Conservation (phyloP, 768 basidiomycete genomes). For the Lentinus brumalis region DNA sequence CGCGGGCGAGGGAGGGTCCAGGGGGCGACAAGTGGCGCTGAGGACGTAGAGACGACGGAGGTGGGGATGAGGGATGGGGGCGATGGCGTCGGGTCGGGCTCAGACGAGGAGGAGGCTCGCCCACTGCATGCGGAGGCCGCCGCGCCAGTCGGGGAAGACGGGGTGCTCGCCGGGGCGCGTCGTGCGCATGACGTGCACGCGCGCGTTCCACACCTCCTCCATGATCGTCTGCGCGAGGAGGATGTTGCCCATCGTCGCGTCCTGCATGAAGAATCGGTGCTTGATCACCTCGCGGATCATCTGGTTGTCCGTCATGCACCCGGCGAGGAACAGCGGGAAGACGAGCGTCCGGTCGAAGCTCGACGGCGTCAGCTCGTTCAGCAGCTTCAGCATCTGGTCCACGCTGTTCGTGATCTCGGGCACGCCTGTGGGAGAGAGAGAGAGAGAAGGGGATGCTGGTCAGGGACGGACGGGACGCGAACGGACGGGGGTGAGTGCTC, state of each 20-base stretch:
- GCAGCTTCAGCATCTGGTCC: conserved; percentile 51
- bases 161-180: conserved; percentile 13
- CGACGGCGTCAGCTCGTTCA: conserved; percentile 57
- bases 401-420: conserved; percentile 68
- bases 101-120: conserved; percentile 24
- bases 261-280: conserved; percentile 24
- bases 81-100: neutral
- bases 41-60: too few relatives aligned
- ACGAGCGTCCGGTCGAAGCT: conserved; percentile 66
- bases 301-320: conserved; percentile 69
- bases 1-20: neutral
- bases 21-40: neutral
- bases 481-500: conserved; percentile 16
- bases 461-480: neutral
- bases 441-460: conserved; percentile 6
- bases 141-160: conserved; percentile 30
- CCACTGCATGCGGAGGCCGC: conserved; percentile 26
- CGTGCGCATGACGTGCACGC: conserved; percentile 5
- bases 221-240: conserved; percentile 25
- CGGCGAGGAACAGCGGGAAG: conserved; percentile 75
- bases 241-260: conserved; percentile 28
- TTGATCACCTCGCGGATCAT: conserved; percentile 37
- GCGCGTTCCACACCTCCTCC: conserved; percentile 26
- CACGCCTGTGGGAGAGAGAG: conserved; percentile 49
- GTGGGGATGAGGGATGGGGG: neutral